These are phyloP conservation scores for Penicillium goetzii DNA, from an alignment of 495 filamentous ascomycete species.

Conservation along the genomic window DNA sequence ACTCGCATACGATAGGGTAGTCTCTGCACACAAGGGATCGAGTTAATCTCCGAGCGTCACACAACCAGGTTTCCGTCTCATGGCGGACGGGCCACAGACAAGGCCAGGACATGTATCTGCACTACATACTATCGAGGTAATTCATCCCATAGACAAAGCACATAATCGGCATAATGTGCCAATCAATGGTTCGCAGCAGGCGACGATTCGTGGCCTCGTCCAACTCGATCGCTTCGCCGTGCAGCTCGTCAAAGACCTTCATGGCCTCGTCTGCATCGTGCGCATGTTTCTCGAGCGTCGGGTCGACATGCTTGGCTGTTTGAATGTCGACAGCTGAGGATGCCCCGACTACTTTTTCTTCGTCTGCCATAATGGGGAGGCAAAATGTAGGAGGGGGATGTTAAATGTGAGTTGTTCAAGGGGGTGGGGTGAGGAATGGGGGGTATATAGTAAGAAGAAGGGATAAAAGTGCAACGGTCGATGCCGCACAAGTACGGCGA, in stretches of 20 bases:
- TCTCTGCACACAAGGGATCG: slow-evolving; percentile 42
- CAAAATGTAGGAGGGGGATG: not conserved
- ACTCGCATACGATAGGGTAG: slow-evolving; percentile 64
- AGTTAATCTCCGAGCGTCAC: slow-evolving; percentile 5
- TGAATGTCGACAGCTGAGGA: slow-evolving; percentile 35
- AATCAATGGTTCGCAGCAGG: slow-evolving; percentile 60
- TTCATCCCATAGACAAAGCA: slow-evolving; percentile 67
- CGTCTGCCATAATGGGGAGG: slow-evolving; percentile 28
- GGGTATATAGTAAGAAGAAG: not conserved
- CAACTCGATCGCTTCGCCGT: slow-evolving; percentile 54
- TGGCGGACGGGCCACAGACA: not conserved
- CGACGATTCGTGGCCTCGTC: slow-evolving; percentile 59
- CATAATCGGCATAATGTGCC: slow-evolving; percentile 64
- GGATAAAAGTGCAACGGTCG: not conserved
- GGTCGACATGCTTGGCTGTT: slow-evolving; percentile 32
- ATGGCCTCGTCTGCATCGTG: slow-evolving; percentile 65
- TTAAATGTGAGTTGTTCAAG: not conserved
- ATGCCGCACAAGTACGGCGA: not conserved
- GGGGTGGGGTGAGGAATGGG: not conserved
- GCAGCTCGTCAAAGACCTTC: slow-evolving; percentile 54
- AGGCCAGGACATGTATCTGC: not conserved
- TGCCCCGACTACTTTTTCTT: slow-evolving; percentile 24
- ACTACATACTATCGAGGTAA: slow-evolving; percentile 59
- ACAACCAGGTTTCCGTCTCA: not conserved
- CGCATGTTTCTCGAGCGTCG: slow-evolving; percentile 52